Evolutionary conservation across 1,284 basidiomycete species (phyloP), one percentile per base, ranked within the genome.

Genomic region (Heterobasidion irregulare): DNA sequence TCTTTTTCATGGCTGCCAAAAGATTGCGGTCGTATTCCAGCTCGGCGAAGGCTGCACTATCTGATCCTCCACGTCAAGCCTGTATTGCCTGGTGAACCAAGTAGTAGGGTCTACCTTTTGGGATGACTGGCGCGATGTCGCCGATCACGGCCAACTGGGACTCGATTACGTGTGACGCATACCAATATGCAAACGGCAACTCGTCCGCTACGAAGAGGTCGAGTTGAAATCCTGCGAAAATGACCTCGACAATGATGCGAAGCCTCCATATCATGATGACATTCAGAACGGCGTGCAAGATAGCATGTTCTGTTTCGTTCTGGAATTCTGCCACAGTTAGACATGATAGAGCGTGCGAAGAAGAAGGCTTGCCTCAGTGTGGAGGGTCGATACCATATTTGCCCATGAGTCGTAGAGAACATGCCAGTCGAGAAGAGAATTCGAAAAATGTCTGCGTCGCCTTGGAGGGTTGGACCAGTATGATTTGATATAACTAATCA

Each of bases 141-240:
- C 38, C 56, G 45, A 44, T 12, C 10, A 16, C 8, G 19, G 8
- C 26, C 9, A 86, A 61, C 61, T 89, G 80, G n/a, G 67, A 66
- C 18, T 81, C 76, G 2, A 84, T 67, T 1, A 89, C 73, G 47
- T 76, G 73, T 1, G 75, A 63, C 7, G 75, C 69, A 62, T 89
- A 86, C 84, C 88, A 91, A 69, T 91, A 91, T 5, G 87, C 82
- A 59, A 87, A 79, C 0, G 84, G 73, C 46, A 74, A 77, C 63
- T 93, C 90, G 45, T 84, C 77, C 0, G 72, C 66, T 8, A 79
- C 73, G 62, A 92, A 91, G 8, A 94, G 68, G 47, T 88, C 84
- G 32, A 92, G 71, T 64, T 92, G 88, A 59, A 90, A 87, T 1
- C 89, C 91, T 0, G 86, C 82, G 50, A 87, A 71, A 8, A 90